Base-by-base conservation (phyloP, 768 basidiomycete species). In the Leucogyrophana mollusca region DNA sequence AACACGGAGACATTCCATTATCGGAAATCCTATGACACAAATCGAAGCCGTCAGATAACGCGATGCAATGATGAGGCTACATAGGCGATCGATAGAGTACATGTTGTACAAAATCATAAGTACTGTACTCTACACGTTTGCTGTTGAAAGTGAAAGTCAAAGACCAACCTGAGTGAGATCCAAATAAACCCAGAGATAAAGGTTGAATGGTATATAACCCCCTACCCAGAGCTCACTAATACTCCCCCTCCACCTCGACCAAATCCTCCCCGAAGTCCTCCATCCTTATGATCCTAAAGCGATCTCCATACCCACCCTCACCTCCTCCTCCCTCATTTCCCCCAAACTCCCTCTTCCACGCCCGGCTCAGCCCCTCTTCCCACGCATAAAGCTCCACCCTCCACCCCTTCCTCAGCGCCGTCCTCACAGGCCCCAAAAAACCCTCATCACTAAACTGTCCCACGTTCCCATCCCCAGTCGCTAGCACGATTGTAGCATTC, bases 371-470 rank as follows among this genome's bases (percentile, higher is more conserved):
- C 2, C 89, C 87, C 38, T 85, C 83, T 59, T 89, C 86, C 86
- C 93, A 98, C 1, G 90, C 88, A 67, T 92, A 94, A 57, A 97
- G 60, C 68, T 98, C 94, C n/a, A 98, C 92, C 46, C 75, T 78
- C 94, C 94, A 98, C 2, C 94, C 94, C 38, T 85, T 80, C 66
- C 83, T 85, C 56, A 97, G 69, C 4, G 94, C 94, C 10, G 85
- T 83, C 47, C 89, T 72, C 10, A 94, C 90, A 35, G 88, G 87
- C 0, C 93, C 92, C 20, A 94, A 63, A 69, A 96, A 98, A 5
- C 94, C 94, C 57, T 93, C 88, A 49, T 91, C 88, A 64, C 84
- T 94, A 62, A 95, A 96, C 61, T 95, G 88, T 4, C 90, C 88
- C 9, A 87, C 85, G 57, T 91, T 90, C 18, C 92, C 93, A 64